phyloP scores from a whole-genome alignment of 2,329 filamentous ascomycete genomes.

The Aspergillus persii region DNA sequence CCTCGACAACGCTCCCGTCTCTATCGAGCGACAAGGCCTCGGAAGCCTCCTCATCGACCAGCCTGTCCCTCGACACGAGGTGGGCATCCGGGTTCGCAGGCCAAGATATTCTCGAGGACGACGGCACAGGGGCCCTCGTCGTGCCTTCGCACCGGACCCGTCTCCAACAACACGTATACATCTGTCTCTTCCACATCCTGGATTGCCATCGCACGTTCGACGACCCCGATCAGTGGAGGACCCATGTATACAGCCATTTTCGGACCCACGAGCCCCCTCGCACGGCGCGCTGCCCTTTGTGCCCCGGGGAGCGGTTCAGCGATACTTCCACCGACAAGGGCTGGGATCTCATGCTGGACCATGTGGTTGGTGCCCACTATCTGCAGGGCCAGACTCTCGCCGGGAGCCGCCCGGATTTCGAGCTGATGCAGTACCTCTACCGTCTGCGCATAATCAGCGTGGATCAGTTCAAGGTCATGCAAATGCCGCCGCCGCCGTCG shows the following conservation, averaged over 20 bases:
- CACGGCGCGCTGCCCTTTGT: constrained; percentile 45
- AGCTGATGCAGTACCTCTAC: constrained; percentile 47
- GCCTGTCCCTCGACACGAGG: constrained; percentile 31
- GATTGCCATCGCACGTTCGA: constrained; percentile 43
- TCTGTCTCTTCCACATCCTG: constrained; percentile 47
- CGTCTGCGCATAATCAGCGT: constrained; percentile 41
- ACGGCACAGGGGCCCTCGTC: constrained; percentile 31
- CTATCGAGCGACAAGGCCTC: constrained; percentile 30
- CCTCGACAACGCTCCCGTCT: constrained; percentile 28
- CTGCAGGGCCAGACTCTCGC: constrained; percentile 41
- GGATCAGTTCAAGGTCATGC: constrained; percentile 44
- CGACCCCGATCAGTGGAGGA: constrained; percentile 40
- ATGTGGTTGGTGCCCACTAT: constrained; percentile 42
- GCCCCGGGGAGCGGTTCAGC: constrained; percentile 26
- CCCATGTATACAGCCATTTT: constrained; percentile 47
- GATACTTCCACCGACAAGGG: constrained; percentile 28
- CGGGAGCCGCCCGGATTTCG: constrained; percentile 41
- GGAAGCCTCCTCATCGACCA: constrained; percentile 27
- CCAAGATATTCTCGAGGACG: constrained; percentile 26
- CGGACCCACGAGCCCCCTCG: constrained; percentile 39
- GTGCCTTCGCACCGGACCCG: constrained; percentile 16
- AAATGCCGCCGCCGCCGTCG: constrained; percentile 38
- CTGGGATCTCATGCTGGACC: constrained; percentile 44
- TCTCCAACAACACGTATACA: constrained; percentile 21
- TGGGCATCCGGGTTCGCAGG: constrained; percentile 21